These are phyloP conservation scores for Artemisia annua DNA, from an alignment of 129 eudicot species.

Conservation along the genomic window DNA sequence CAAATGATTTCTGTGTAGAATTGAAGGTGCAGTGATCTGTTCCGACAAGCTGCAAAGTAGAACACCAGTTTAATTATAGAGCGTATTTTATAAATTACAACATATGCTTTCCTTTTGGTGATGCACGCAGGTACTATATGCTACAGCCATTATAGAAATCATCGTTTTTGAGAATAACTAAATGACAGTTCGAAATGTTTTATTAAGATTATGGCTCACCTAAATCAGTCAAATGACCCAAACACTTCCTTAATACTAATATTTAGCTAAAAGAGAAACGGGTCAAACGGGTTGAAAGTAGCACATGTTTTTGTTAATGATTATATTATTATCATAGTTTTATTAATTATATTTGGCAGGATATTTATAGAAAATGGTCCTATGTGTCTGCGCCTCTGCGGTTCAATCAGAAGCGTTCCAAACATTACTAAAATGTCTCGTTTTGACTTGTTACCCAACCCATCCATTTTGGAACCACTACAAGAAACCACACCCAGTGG, in stretches of 20 bases:
- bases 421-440: background rate
- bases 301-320: background rate
- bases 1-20: conserved; percentile 83
- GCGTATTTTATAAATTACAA: background rate
- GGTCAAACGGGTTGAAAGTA: conserved; percentile 4
- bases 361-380: background rate
- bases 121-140: background rate
- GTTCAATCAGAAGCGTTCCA: background rate
- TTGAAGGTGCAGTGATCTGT: conserved; percentile 97
- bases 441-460: background rate
- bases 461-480: background rate
- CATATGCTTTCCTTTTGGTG: conserved; percentile 3
- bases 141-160: background rate
- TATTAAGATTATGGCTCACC: background rate
- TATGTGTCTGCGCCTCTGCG: background rate
- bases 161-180: background rate
- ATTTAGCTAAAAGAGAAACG: background rate
- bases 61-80: conserved; percentile 19
- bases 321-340: background rate
- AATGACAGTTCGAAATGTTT: background rate
- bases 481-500: background rate
- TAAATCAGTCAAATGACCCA: background rate
- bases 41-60: conserved; percentile 86
- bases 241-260: background rate
- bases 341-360: background rate